Conservation (phyloP, 2,329 filamentous ascomycete genomes). For the Aspergillus ruber region DNA sequence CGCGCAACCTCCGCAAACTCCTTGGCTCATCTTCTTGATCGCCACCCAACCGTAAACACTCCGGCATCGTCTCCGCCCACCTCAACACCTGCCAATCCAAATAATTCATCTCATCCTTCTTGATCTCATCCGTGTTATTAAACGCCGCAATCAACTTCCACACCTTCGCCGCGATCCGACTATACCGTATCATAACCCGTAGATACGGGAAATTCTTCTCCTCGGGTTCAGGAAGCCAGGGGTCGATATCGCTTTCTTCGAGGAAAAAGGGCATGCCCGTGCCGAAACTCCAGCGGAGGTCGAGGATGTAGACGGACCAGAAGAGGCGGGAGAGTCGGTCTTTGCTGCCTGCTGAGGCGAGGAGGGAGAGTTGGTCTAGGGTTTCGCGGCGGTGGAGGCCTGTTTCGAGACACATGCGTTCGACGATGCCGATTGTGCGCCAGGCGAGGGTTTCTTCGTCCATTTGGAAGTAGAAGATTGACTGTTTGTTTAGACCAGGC, state of each 20-base stretch:
- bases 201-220: slow-evolving; percentile 57
- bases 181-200: slow-evolving; percentile 80
- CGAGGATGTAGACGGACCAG: slow-evolving; percentile 83
- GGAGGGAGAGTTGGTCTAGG: slow-evolving; percentile 57
- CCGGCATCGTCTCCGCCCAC: slow-evolving; percentile 70
- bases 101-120: slow-evolving; percentile 67
- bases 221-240: slow-evolving; percentile 66
- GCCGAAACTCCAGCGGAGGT: slow-evolving; percentile 80
- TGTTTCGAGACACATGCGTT: slow-evolving; percentile 69
- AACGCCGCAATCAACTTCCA: slow-evolving; percentile 75
- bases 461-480: slow-evolving; percentile 72
- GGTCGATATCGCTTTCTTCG: slow-evolving; percentile 78
- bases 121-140: slow-evolving; percentile 58
- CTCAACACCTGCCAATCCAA: slow-evolving; percentile 76
- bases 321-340: slow-evolving; percentile 66
- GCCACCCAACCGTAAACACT: slow-evolving; percentile 53
- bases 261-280: slow-evolving; percentile 79
- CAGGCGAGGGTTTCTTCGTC: slow-evolving; percentile 82
- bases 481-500: slow-evolving; percentile 34
- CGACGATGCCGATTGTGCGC: slow-evolving; percentile 81
- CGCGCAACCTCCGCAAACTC: slow-evolving; percentile 64
- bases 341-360: slow-evolving; percentile 55
- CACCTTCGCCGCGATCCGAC: slow-evolving; percentile 72
- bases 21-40: slow-evolving; percentile 41
- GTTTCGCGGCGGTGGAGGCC: slow-evolving; percentile 76